Evolutionary conservation across 139 green algal genomes (phyloP).

Genomic region (Tetraselmis chui): DNA sequence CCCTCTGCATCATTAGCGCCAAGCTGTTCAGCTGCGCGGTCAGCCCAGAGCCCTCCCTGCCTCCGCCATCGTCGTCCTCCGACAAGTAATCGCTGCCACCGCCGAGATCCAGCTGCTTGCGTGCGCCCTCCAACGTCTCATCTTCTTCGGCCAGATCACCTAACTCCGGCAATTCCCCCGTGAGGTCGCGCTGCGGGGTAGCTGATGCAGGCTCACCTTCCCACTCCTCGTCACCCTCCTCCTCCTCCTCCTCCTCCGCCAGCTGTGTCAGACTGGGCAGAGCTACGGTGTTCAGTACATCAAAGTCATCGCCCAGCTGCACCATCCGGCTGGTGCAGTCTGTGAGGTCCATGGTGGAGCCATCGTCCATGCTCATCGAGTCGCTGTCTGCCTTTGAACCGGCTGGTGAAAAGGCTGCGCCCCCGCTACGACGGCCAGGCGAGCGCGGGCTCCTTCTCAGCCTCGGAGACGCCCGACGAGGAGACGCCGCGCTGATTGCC

Average conservation of each 20-base stretch:
- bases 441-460: neutral
- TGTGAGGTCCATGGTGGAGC: neutral
- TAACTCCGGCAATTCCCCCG: neutral
- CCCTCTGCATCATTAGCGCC: neutral
- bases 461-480: too few species aligned
- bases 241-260: neutral
- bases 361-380: neutral
- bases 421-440: neutral
- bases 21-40: neutral
- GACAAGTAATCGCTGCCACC: neutral
- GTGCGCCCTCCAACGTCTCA: neutral
- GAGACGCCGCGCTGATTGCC: too few species aligned
- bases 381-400: neutral
- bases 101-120: neutral
- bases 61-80: neutral
- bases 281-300: neutral
- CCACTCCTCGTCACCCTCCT: neutral
- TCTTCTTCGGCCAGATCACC: neutral
- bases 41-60: neutral
- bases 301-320: neutral
- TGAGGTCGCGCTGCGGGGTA: neutral
- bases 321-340: neutral
- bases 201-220: neutral
- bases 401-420: neutral
- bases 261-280: neutral